These are phyloP conservation scores for Ogataea methylovora DNA, from an alignment of 805 yeast species.

Conservation along the genomic window DNA sequence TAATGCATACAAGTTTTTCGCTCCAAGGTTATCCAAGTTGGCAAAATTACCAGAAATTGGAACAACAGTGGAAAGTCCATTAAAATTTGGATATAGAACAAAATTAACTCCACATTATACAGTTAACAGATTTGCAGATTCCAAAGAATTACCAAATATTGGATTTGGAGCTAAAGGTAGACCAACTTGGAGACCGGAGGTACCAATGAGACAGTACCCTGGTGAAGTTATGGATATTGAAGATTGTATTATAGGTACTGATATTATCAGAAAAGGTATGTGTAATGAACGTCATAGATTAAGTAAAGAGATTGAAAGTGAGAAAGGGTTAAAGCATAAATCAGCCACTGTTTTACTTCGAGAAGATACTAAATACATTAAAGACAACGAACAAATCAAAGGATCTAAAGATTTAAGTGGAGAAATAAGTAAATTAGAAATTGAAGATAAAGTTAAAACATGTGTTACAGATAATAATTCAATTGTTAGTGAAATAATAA, in stretches of 20 bases:
- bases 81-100: conserved; percentile 73
- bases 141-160: conserved; percentile 46
- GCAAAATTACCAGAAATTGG: conserved; percentile 52
- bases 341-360: conserved; percentile 86
- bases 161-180: conserved; percentile 89
- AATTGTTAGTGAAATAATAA: conserved; percentile 69
- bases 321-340: conserved; percentile 23
- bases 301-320: conserved; percentile 31
- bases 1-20: conserved; percentile 77
- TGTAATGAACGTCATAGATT: conserved; percentile 56
- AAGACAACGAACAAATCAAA: conserved; percentile 24
- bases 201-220: conserved; percentile 20
- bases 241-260: conserved; percentile 87
- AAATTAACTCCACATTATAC: conserved; percentile 95
- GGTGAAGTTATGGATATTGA: conserved; percentile 91
- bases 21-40: conserved; percentile 41
- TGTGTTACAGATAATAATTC: conserved; percentile 76
- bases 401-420: conserved; percentile 38
- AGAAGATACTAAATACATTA: conserved; percentile 51
- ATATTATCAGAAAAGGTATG: conserved; percentile 68
- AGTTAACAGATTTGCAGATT: conserved; percentile 42
- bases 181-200: conserved; percentile 55
- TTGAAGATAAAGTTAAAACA: conserved; percentile 38
- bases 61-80: conserved; percentile 53
- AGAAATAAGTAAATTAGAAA: conserved; percentile 30